Base-by-base conservation (phyloP, 805 yeast species). In the Pichia cephalocereana region DNA sequence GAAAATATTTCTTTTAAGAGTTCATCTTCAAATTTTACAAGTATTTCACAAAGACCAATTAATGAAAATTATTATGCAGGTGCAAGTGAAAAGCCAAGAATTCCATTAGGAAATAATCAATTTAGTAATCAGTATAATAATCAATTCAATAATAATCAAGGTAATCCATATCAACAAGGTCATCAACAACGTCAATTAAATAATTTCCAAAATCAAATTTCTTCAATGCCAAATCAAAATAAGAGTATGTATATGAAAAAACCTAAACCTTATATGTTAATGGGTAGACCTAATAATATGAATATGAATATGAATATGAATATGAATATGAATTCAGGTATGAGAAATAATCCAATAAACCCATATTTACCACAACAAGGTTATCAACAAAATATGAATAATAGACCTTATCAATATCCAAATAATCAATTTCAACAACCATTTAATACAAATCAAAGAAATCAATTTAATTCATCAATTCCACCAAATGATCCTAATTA, bases 41-140 rank as follows among this genome's bases (percentile, higher is more conserved):
- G 88, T 46, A 86, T 85, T 2, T 82, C 90, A 8, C 91, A 84
- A 64, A 70, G 91, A 60, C 89, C 82, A 28, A 72, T 79, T 15
- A 84, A 84, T 57, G 86, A 84, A 17, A 65, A 69, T 28, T 80
- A 77, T 54, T 71, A 68, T 47, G 59, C 66, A 48, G 71, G 69
- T 36, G 64, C 65, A 27, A 56, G 44, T 12, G 40, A 34, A 28
- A 41, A 42, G 19, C 45, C 46, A 18, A 30, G 32, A 9, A 28
- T 38, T 14, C 50, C 48, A 4, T 26, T 41, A 12, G 39, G 32
- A 8, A 27, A 39, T 7, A 27, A 39, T 6, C 30, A 39, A 26
- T 23, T 40, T 5, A 30, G 28, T 19, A 40, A 41, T 8, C 49
- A 44, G 30, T 54, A 48, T 17, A 52, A 39, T n/a, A 30, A 30